Percentiles rank a stretch among this genome's conserved stretches.
phyloP scores from a whole-genome alignment of 2,329 filamentous ascomycete genomes.

The Aspergillus pseudotamarii region DNA sequence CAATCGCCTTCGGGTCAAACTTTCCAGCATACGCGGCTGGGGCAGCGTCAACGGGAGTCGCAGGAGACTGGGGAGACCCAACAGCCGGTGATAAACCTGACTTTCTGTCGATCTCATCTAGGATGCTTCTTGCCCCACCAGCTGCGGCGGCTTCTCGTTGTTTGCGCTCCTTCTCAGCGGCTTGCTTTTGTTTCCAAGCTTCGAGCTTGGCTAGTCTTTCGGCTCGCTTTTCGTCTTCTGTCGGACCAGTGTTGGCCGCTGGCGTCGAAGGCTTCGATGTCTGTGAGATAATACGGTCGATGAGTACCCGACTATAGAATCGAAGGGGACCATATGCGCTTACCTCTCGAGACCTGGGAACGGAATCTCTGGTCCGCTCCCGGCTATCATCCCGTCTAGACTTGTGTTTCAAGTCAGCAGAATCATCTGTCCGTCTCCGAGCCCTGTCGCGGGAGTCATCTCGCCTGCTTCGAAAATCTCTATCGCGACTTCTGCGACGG shows the following conservation, averaged over 20 bases:
- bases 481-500: constrained; percentile 66
- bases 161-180: constrained; percentile 72
- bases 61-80: constrained; percentile 56
- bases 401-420: constrained; percentile 70
- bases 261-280: constrained; percentile 55
- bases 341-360: constrained; percentile 60
- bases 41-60: constrained; percentile 51
- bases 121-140: constrained; percentile 66
- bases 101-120: constrained; percentile 75
- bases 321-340: constrained; percentile 31
- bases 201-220: constrained; percentile 80
- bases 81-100: constrained; percentile 58
- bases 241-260: constrained; percentile 51
- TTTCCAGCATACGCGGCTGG: constrained; percentile 71
- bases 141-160: constrained; percentile 66
- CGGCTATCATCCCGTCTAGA: constrained; percentile 68
- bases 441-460: constrained; percentile 72
- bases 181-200: constrained; percentile 89
- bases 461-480: constrained; percentile 69
- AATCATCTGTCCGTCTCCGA: constrained; percentile 67
- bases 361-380: constrained; percentile 57
- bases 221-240: constrained; percentile 75
- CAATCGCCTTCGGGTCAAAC: constrained; percentile 84
- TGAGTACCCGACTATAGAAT: constrained; percentile 1
- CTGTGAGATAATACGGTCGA: constrained; percentile 37